A percentile compares a stretch with the other conserved stretches of the same genome.
phyloP scores from a whole-genome alignment of 2,329 filamentous ascomycete species.

The Microdochium trichocladiopsis region DNA sequence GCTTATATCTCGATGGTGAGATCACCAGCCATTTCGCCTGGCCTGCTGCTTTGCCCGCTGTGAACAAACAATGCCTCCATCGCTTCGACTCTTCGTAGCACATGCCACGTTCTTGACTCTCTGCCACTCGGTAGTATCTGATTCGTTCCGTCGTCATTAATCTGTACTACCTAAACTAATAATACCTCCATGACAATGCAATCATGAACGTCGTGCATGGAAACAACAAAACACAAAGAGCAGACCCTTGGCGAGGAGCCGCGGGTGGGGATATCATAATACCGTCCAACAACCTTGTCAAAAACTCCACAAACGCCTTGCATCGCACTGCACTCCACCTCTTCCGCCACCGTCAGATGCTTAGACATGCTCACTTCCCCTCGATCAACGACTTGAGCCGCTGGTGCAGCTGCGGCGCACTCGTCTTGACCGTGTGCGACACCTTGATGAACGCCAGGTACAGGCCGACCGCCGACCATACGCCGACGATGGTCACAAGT shows the following conservation, averaged over 20 bases:
- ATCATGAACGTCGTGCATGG: neutral
- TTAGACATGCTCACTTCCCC: conserved; percentile 1
- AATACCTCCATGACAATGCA: neutral
- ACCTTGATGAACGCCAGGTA: conserved; percentile 42
- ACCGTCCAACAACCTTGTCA: neutral
- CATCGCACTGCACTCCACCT: neutral
- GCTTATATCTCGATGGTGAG: too few relatives aligned
- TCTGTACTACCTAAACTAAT: too few relatives aligned
- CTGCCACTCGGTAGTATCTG: too few relatives aligned
- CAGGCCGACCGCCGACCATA: conserved; percentile 40
- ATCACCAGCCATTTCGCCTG: too few relatives aligned
- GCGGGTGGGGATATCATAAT: neutral
- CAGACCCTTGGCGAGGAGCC: neutral
- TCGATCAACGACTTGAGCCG: conserved; percentile 2
- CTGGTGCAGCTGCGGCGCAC: conserved; percentile 1
- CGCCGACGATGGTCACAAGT: conserved; percentile 36
- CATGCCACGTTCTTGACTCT: too few relatives aligned
- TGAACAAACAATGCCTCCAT: too few relatives aligned
- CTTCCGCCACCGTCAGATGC: conserved; percentile 27
- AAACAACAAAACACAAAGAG: neutral
- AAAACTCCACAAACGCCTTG: neutral
- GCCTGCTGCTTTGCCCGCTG: too few relatives aligned
- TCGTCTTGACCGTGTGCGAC: conserved; percentile 25
- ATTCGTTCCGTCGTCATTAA: too few relatives aligned
- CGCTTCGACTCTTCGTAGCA: too few relatives aligned